Percentiles rank a stretch among this genome's conserved stretches.
Evolutionary conservation across 768 basidiomycete genomes (phyloP).

Genomic region (Leccinum uliginosum): DNA sequence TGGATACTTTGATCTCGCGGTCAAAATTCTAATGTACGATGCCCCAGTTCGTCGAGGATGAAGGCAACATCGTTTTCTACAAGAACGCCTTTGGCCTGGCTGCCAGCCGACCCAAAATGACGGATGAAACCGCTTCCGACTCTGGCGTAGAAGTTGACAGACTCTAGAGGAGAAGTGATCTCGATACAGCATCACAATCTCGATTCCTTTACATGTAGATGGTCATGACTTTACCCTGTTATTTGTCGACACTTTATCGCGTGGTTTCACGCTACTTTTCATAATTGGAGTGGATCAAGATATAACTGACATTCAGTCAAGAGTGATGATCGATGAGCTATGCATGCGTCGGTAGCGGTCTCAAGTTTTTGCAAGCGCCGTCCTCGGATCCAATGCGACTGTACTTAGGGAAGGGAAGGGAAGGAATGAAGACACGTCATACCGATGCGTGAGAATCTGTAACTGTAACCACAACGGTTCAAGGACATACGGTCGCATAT

Average conservation of each 20-base stretch:
- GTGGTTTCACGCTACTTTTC: neutral
- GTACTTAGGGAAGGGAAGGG: neutral
- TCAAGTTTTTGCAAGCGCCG: too few relatives aligned
- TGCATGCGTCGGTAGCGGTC: neutral
- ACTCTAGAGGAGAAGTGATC: conserved; percentile 21
- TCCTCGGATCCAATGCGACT: neutral
- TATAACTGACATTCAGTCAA: neutral
- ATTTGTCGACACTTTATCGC: neutral
- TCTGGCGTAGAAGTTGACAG: conserved; percentile 60
- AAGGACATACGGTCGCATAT: neutral
- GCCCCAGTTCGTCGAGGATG: conserved; percentile 83
- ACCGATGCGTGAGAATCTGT: neutral
- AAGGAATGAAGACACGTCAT: neutral
- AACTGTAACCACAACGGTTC: neutral
- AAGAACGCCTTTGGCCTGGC: conserved; percentile 84
- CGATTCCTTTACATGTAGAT: conserved; percentile 9
- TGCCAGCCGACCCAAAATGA: conserved; percentile 58
- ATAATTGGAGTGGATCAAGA: neutral
- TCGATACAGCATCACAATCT: conserved; percentile 4
- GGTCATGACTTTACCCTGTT: neutral
- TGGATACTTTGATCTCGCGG: neutral
- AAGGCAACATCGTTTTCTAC: conserved; percentile 87
- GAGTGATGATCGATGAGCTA: neutral
- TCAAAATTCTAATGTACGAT: neutral
- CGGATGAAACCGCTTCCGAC: conserved; percentile 56